A percentile compares a stretch with the other conserved stretches of the same genome.
Evolutionary conservation across 1,284 basidiomycete species (phyloP).

Genomic region (Trametes hirsuta): DNA sequence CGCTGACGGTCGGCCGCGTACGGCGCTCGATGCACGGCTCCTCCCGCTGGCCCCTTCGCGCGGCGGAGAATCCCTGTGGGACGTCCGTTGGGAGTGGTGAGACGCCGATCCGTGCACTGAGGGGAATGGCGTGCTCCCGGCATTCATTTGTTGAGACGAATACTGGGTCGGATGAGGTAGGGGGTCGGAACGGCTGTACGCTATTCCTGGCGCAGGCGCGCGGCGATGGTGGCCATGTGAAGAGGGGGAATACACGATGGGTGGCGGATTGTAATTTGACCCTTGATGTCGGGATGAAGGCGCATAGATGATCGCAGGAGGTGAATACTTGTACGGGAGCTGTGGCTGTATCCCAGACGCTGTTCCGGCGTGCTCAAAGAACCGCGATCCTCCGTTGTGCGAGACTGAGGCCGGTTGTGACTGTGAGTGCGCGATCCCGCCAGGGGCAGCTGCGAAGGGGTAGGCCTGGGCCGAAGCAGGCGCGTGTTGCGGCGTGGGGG

Average conservation of each 20-base stretch:
- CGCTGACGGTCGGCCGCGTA: constrained; percentile 22
- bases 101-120: constrained; percentile 25
- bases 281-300: constrained; percentile 35
- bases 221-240: constrained; percentile 24
- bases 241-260: constrained; percentile 37
- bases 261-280: constrained; percentile 36
- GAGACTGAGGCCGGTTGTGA: constrained; percentile 29
- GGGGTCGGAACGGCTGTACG: constrained; percentile 36
- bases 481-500: constrained; percentile 28
- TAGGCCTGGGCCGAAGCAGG: constrained; percentile 27
- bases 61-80: constrained; percentile 16
- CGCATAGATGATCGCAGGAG: constrained; percentile 40
- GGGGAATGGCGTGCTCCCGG: constrained; percentile 18
- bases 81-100: constrained; percentile 17
- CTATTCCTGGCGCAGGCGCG: constrained; percentile 31
- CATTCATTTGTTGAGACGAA: constrained; percentile 12
- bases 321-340: constrained; percentile 35
- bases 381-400: constrained; percentile 26
- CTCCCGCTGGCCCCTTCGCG: constrained; percentile 12
- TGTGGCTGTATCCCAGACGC: constrained; percentile 27
- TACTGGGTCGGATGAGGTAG: constrained; percentile 29
- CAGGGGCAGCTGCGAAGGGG: constrained; percentile 26
- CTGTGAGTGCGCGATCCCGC: constrained; percentile 28
- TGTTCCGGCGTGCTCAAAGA: constrained; percentile 27
- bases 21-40: constrained; percentile 12